Evolutionary conservation across 2,329 filamentous ascomycete genomes (phyloP).

Genomic region (Elsinoe necatrix): DNA sequence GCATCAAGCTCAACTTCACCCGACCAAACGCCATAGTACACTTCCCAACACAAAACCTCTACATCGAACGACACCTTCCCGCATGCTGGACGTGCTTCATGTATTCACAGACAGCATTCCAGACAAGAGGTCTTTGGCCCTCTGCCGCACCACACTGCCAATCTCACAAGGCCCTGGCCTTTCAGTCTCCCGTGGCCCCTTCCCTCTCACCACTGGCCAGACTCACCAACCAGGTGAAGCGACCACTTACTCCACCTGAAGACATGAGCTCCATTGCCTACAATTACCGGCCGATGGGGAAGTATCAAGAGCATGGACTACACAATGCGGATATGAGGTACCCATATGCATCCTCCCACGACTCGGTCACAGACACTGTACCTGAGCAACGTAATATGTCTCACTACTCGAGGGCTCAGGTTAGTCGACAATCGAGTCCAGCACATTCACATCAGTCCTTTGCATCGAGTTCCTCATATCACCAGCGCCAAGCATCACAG

Average conservation of each 20-base stretch:
- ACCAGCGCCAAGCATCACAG: slow-evolving; percentile 23
- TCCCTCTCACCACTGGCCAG: slow-evolving; percentile 1
- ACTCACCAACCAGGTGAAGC: slow-evolving; percentile 18
- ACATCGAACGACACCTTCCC: slow-evolving; percentile 6
- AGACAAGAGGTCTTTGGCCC: slow-evolving; percentile 23
- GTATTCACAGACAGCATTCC: slow-evolving; percentile 29
- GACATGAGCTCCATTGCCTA: slow-evolving; percentile 28
- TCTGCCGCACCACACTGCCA: slow-evolving; percentile 16
- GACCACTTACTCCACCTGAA: slow-evolving; percentile 29
- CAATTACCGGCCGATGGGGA: slow-evolving; percentile 20
- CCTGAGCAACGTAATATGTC: neutral
- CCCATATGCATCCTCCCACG: slow-evolving; percentile 11
- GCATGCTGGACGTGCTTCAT: slow-evolving; percentile 27
- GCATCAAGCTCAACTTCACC: neutral
- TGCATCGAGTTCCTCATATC: slow-evolving; percentile 10
- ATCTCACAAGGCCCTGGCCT: slow-evolving; percentile 19
- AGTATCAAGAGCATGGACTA: slow-evolving; percentile 24
- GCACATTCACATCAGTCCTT: slow-evolving; percentile 14
- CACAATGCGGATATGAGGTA: slow-evolving; percentile 20
- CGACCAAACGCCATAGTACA: slow-evolving; percentile 15
- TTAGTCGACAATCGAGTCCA: slow-evolving; percentile 14
- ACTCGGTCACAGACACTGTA: slow-evolving; percentile 14
- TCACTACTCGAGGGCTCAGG: slow-evolving; percentile 8
- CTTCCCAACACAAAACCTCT: slow-evolving; percentile 19
- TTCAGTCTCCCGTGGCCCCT: slow-evolving; percentile 17